Evolutionary conservation across 345 rosid genomes (phyloP), one percentile per base, ranked within the genome.

Genomic region (Acer campestre): DNA sequence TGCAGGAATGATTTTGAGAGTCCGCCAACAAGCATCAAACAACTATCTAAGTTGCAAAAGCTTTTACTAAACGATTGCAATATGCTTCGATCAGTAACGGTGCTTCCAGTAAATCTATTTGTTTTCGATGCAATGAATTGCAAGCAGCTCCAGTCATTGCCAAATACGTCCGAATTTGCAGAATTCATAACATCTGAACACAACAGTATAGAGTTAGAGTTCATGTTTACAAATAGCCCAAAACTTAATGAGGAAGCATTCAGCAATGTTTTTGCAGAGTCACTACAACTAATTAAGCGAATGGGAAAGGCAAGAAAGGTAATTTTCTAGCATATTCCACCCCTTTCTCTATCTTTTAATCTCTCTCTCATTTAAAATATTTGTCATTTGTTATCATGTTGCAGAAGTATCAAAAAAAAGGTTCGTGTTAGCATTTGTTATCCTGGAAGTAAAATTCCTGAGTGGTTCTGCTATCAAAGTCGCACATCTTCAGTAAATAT

Each of bases 1-100:
- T 77, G 82, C 64, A 78, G 74, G 67, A 80, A 82, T 42, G 8
- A 79, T 65, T 71, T 83, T 63, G 17, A 63, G 64, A 27, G 22
- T 65, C 23, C 35, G 16, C 69, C 69, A 0, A 46, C 14, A 16
- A 42, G 23, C 10, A 10, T 40, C 35, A 18, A 49, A 3, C 68
- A 27, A 13, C 35, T 65, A 0, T 44, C 61, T 4, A 11, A 56
- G 25, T 13, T 29, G 10, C 1, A 35, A 56, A 4, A 0, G 1
- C 81, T 79, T 58, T 10, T 18, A n/a, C 10, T 79, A 4, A 13
- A 65, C 4, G 6, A 58, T 48, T 67, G 77, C 61, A 6, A 18
- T 17, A 58, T 22, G 8, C 77, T 78, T 73, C 61, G 12, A 18
- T 25, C 6, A 35, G 25, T 78, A 18, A 70, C 72, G 20, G 42